Conservation (phyloP, 2,329 filamentous ascomycete species). For the Phaeosphaeriaceae sp. region DNA sequence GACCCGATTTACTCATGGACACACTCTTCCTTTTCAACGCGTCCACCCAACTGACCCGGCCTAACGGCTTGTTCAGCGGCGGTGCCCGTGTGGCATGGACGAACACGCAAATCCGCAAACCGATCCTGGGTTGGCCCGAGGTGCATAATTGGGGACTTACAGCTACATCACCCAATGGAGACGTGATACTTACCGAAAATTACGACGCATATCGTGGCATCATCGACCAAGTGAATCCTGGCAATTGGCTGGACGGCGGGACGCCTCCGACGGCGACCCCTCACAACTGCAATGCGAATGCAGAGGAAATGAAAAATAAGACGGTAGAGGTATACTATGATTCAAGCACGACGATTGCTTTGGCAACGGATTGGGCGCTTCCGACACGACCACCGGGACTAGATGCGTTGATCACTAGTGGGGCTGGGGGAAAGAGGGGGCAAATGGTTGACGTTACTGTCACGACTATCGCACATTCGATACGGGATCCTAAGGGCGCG, state of each 20-base stretch:
- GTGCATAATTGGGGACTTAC: conserved; percentile 11
- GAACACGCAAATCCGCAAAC: conserved; percentile 10
- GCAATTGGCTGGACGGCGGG: conserved; percentile 7
- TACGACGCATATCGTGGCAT: conserved; percentile 13
- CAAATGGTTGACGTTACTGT: conserved; percentile 23
- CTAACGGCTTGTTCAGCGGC: conserved; percentile 1
- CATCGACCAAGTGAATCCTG: conserved; percentile 9
- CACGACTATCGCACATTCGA: conserved; percentile 11
- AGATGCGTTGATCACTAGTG: conserved; percentile 17
- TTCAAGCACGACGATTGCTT: conserved; percentile 2
- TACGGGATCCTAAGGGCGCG: conserved; percentile 16
- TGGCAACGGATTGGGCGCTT: conserved; percentile 18
- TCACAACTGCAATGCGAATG: not conserved
- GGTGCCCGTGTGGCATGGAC: conserved; percentile 9
- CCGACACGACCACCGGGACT: conserved; percentile 15
- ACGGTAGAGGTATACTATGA: not conserved
- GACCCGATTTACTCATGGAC: conserved; percentile 11
- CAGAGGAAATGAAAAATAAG: conserved; percentile 4
- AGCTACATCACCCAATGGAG: conserved; percentile 3
- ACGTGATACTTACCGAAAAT: conserved; percentile 11
- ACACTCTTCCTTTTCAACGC: conserved; percentile 10
- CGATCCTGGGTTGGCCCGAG: not conserved
- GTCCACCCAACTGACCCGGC: conserved; percentile 1
- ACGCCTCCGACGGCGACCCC: not conserved
- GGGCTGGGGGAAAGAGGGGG: conserved; percentile 12